Evolutionary conservation across 2,329 filamentous ascomycete species (phyloP), one percentile per base, ranked within the genome.

Genomic region (Sporothrix brunneoviolacea): DNA sequence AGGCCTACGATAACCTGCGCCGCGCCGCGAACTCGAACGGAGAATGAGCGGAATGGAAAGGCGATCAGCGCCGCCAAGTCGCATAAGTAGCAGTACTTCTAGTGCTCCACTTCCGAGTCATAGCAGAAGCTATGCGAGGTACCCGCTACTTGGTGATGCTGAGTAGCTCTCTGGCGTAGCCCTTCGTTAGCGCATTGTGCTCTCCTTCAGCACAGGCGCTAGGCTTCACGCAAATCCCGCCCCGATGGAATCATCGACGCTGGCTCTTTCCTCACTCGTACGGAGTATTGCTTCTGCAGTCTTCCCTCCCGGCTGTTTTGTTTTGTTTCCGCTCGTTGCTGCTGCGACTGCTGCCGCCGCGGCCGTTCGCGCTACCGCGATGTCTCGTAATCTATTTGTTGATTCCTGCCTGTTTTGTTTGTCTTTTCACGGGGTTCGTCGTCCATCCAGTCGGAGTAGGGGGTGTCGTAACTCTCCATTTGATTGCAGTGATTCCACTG

Each of bases 321-420:
- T 37, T 43, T 36, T 15, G 7, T 19, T 13, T 47, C 10, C 27
- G 44, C 27, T 33, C 32, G 35, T 38, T 22, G 12, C 37, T 40
- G 8, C 12, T n/a, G n/a, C n/a, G n/a, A n/a, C 19, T 9, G 18
- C 24, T 30, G 19, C 46, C 46, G 46, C 19, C 27, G 19, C 37
- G 27, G 37, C 38, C 46, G 38, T 30, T 37, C 46, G 37, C 46
- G 46, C 41, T 48, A 35, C 41, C 37, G 46, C 28, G 46, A 18
- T 21, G 16, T 41, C 46, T 41, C 28, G 46, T 22, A 41, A 48
- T 48, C 46, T 35, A 48, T 36, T 42, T 49, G n/a, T 32, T 37
- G 21, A 10, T 22, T 22, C 38, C 39, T 43, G 30, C 32, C 22
- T 43, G 32, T 50, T 30, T 30, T 24, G 32, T 32, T 28, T 28